Evolutionary conservation across 768 basidiomycete species (phyloP), one percentile per base, ranked within the genome.

Genomic region (Podaxis sp.): DNA sequence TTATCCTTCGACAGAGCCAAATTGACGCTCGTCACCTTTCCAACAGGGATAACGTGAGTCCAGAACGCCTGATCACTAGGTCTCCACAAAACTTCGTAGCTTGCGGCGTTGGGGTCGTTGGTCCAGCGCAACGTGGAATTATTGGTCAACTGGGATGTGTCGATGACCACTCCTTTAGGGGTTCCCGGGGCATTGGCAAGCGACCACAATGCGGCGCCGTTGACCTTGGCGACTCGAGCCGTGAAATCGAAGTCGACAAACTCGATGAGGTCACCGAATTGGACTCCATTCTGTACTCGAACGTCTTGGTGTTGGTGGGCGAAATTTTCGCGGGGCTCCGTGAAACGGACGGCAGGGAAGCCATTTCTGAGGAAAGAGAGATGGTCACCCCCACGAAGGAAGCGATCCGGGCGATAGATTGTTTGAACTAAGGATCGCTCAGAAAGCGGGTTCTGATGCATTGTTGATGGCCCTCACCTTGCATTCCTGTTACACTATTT

Each of bases 261-360:
- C 67, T 84, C 79, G 51, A 72, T 67, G 51, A 84, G 77, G 69
- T 86, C 84, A 39, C 84, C 84, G 66, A 83, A 84, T 68, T 85
- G 83, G n/a, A 79, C 69, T 7, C 82, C 83, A 39, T 82, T 75
- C 39, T 70, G 74, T 49, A 86, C 76, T 26, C 83, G 80, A 48
- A 81, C 75, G 67, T 86, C 79, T 69, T 86, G 84, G 68, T 85
- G 82, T 70, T 86, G 83, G 67, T 84, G 83, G 38, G 80, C 82
- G 68, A 83, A 84, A 68, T 85, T 79, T 69, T 86, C 83, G 68
- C 81, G 73, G 7, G 83, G 84, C 65, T 85, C 84, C 0, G 82
- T 84, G 74, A 84, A 85, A 26, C 83, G 80, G 26, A 83, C 80
- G 0, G 84, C 84, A 9, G 84, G 74, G 73, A 80, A 84, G 12